Evolutionary conservation across 805 yeast species (phyloP).

Genomic region (Cyberlindnera mycetangii): DNA sequence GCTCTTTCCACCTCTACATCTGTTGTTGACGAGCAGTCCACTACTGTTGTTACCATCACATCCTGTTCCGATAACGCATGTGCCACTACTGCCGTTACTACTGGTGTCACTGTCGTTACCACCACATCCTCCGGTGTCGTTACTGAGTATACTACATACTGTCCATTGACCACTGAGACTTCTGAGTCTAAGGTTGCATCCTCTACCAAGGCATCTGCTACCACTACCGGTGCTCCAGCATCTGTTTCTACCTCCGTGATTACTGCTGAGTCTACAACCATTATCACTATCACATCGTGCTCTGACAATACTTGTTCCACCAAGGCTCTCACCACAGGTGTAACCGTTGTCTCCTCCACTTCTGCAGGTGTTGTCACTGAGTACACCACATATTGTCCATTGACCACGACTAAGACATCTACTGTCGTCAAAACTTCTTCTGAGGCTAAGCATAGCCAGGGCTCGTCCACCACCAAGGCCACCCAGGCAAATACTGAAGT

Average conservation of each 20-base stretch:
- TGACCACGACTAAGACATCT: conserved; percentile 13
- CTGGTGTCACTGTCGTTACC: background rate
- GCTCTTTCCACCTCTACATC: background rate
- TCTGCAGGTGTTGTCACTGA: conserved; percentile 30
- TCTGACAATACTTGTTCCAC: conserved; percentile 29
- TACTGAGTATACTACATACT: conserved; percentile 15
- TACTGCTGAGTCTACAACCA: conserved; percentile 22
- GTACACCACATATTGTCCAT: conserved; percentile 42
- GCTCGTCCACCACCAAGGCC: no score
- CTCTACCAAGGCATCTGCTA: background rate
- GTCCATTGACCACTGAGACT: conserved; percentile 15
- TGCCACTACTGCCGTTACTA: background rate
- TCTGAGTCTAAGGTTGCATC: no score
- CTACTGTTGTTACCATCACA: background rate
- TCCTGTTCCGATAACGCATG: background rate
- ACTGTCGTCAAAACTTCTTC: background rate
- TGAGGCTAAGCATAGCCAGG: no score
- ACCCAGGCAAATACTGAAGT: background rate
- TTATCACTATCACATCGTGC: conserved; percentile 32
- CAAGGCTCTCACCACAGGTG: conserved; percentile 23
- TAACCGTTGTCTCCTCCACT: conserved; percentile 34
- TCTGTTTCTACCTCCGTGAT: conserved; percentile 18
- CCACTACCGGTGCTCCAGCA: conserved; percentile 5
- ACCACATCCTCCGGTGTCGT: conserved; percentile 1
- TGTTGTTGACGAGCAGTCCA: background rate